Base-by-base conservation (phyloP, 2,329 filamentous ascomycete species). In the Fonsecaea erecta region DNA sequence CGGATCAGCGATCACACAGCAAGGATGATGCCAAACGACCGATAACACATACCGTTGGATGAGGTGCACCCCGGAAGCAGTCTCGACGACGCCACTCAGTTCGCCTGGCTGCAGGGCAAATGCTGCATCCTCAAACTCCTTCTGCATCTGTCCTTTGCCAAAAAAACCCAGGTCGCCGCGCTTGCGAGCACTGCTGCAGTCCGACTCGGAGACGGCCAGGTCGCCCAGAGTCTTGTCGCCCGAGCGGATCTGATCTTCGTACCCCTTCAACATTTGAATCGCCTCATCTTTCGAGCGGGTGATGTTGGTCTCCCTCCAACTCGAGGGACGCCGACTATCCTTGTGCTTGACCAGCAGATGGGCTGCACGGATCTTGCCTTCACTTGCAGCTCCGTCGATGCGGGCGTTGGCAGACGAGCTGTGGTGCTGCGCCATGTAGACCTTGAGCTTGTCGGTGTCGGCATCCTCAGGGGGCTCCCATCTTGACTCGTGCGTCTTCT, bases 161-260 rank as follows among this genome's bases (percentile, higher is more conserved):
- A 99, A 99, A 79, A 93, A 97, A 21, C 95, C 95, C 81, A 99
- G 81, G 77, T 99, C 95, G 63, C 95, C 95, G 71, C 89, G 87
- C 85, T 98, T 99, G 73, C 93, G 87, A 32, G 95, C 93, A 73
- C 93, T 97, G 78, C 91, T 96, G 81, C 94, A 98, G 80, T 99
- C 95, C 16, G 92, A 96, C 81, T 98, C 95, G 51, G 88, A 90
- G 65, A 88, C 86, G 12, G 95, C 95, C 70, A 99, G 84, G 70
- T 97, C 91, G 54, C 92, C 92, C 46, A 99, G 84, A 59, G 85
- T 83, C 54, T 83, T 81, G 70, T 86, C 81, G 66, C 92, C 90
- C 63, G 83, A 83, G 77, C 86, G 85, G 79, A 99, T 98, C 75
- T 86, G 87, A 70, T 84, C 75, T 78, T 97, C 89, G 78, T 97